phyloP scores from a whole-genome alignment of 495 filamentous ascomycete species.

The Mytilinidion resinicola region DNA sequence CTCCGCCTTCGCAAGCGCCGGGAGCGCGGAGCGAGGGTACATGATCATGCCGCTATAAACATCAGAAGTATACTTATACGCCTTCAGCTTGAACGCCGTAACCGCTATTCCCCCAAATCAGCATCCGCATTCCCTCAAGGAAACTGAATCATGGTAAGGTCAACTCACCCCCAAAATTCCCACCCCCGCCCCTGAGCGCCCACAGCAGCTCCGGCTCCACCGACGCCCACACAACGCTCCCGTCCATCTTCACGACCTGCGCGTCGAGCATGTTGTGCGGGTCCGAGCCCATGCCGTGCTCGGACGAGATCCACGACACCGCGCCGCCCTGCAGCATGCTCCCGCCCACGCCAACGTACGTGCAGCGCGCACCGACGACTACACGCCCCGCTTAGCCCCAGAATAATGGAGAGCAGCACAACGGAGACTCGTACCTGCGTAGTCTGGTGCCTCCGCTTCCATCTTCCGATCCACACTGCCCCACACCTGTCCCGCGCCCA shows the following conservation, averaged over 20 bases:
- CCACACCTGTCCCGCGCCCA: conserved; percentile 32
- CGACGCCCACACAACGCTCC: conserved; percentile 30
- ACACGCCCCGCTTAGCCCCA: neutral
- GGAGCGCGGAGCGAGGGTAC: conserved; percentile 19
- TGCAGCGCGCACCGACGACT: conserved; percentile 29
- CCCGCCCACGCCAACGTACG: conserved; percentile 32
- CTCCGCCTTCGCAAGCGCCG: conserved; percentile 19
- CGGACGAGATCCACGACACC: conserved; percentile 31
- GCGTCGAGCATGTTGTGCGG: conserved; percentile 34
- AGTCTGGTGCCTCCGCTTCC: conserved; percentile 28
- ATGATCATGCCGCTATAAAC: conserved; percentile 26
- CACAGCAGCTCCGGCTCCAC: conserved; percentile 33
- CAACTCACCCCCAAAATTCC: conserved; percentile 25
- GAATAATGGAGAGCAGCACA: neutral
- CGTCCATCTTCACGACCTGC: conserved; percentile 30
- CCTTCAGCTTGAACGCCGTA: conserved; percentile 26
- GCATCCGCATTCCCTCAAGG: neutral
- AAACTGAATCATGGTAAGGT: neutral
- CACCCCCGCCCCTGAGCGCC: conserved; percentile 31
- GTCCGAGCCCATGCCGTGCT: conserved; percentile 31
- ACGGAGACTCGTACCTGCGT: conserved; percentile 9
- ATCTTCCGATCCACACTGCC: conserved; percentile 22
- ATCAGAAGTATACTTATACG: conserved; percentile 21
- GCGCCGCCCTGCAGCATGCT: conserved; percentile 26
- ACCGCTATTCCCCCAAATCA: conserved; percentile 13